phyloP scores from a whole-genome alignment of 352 stramenopile genomes.

The Globisporangium apiculatum region DNA sequence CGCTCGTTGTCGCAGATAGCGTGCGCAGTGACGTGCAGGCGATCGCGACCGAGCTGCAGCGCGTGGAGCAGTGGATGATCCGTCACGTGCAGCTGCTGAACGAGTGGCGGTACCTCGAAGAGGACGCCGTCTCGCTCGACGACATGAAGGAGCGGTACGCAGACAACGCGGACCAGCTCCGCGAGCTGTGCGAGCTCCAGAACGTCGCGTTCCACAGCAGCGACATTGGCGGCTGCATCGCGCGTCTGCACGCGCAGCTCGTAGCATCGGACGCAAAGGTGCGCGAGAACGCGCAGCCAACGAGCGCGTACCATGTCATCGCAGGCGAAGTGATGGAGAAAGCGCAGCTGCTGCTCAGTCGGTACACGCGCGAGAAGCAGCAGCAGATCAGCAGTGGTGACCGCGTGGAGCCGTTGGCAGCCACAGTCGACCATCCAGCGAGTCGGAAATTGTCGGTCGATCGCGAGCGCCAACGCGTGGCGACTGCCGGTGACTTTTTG shows the following conservation, averaged over 20 bases:
- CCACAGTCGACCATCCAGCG: no score
- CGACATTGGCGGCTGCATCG: conserved; percentile 30
- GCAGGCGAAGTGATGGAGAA: conserved; percentile 21
- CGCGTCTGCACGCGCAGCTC: conserved; percentile 27
- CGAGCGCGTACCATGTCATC: conserved; percentile 24
- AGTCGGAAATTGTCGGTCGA: neutral
- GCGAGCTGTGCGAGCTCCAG: conserved; percentile 45
- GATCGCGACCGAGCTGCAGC: conserved; percentile 29
- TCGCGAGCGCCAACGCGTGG: neutral
- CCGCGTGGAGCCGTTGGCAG: no score
- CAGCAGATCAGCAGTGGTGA: no score
- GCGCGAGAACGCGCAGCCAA: neutral
- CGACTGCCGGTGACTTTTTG: conserved; percentile 25
- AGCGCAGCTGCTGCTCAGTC: conserved; percentile 22
- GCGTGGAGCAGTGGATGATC: conserved; percentile 60
- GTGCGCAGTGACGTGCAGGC: conserved; percentile 14
- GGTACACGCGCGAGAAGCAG: conserved; percentile 12
- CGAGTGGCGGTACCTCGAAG: conserved; percentile 47
- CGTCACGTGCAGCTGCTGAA: conserved; percentile 54
- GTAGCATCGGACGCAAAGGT: conserved; percentile 10
- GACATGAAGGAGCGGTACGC: conserved; percentile 50
- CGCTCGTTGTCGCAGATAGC: neutral
- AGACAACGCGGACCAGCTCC: conserved; percentile 37
- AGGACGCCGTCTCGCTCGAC: conserved; percentile 29
- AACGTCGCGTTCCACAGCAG: conserved; percentile 24